Conservation (phyloP, 768 basidiomycete species). For the Suillus weaverae region DNA sequence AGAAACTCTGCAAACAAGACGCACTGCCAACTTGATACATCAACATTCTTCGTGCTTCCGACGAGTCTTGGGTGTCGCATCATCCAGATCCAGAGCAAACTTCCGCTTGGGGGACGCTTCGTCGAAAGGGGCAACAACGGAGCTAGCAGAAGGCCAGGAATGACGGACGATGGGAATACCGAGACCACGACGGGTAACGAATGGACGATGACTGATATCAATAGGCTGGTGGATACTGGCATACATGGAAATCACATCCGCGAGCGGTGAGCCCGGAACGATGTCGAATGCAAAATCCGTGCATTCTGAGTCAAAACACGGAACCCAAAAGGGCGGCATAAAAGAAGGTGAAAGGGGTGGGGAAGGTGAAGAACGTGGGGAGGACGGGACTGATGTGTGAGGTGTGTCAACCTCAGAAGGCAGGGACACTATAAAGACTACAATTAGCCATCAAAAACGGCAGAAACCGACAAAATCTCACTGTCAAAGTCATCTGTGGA, state of each 20-base stretch:
- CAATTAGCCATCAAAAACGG: not conserved
- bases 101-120: not conserved
- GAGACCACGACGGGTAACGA: not conserved
- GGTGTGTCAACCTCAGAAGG: not conserved
- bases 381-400: conserved; percentile 2
- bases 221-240: not conserved
- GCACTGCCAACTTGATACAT: not conserved
- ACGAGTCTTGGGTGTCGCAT: not conserved
- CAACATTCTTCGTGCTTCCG: not conserved
- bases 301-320: not conserved
- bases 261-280: not conserved
- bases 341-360: not conserved
- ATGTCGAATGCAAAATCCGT: not conserved
- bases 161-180: not conserved
- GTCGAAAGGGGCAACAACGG: not conserved
- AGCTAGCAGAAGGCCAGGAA: not conserved
- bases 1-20: not conserved
- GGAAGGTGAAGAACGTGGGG: not conserved
- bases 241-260: not conserved
- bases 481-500: not conserved
- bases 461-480: not conserved
- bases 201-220: not conserved
- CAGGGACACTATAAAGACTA: not conserved
- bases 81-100: not conserved
- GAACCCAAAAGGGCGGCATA: not conserved